phyloP scores from a whole-genome alignment of 1,284 basidiomycete species.

The Fomitopsis pinicola region DNA sequence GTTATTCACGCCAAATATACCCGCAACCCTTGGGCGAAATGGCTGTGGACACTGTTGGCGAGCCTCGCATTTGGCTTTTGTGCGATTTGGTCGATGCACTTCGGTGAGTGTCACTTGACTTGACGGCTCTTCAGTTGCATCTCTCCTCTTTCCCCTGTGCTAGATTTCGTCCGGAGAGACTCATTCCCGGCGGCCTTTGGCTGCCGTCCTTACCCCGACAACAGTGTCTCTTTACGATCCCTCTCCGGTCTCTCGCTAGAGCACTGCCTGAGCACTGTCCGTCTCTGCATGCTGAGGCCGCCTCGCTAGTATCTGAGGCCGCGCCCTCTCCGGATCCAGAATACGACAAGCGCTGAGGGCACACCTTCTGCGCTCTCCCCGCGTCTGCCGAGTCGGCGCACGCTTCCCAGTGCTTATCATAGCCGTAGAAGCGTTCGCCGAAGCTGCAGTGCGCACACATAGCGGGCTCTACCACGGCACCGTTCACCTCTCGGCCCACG shows the following conservation, averaged over 20 bases:
- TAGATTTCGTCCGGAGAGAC: no score
- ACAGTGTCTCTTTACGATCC: no score
- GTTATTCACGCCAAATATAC: slow-evolving; percentile 30
- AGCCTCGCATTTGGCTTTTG: slow-evolving; percentile 29
- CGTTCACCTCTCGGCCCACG: background rate
- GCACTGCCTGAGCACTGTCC: no score
- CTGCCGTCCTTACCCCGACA: background rate
- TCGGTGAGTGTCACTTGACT: slow-evolving; percentile 19
- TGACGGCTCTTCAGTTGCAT: background rate
- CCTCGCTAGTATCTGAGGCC: background rate
- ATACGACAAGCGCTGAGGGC: no score
- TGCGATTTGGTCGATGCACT: slow-evolving; percentile 31
- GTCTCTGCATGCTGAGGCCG: no score
- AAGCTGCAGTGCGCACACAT: background rate
- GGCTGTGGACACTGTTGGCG: slow-evolving; percentile 25
- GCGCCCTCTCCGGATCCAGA: background rate
- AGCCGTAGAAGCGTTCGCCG: background rate
- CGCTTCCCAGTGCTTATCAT: background rate
- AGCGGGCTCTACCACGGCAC: background rate
- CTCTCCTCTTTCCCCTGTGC: no score
- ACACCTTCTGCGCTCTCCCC: background rate
- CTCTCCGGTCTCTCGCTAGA: no score
- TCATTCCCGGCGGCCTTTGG: no score
- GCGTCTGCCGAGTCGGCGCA: background rate
- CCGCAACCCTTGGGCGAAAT: slow-evolving; percentile 14